phyloP scores from a whole-genome alignment of 257 asterid genomes.

The Nicotiana attenuata region DNA sequence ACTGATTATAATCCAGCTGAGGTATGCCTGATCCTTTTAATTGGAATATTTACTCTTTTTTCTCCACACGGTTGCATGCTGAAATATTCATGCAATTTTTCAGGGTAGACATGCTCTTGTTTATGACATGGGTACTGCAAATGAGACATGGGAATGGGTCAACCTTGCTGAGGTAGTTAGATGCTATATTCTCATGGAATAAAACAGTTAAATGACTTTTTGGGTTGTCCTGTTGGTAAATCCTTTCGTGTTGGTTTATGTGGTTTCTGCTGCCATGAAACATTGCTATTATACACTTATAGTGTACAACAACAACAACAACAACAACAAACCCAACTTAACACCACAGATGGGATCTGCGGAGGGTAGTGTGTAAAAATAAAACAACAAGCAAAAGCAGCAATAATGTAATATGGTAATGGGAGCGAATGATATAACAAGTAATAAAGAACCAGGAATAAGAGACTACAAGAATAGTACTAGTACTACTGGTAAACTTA shows the following conservation, averaged over 20 bases:
- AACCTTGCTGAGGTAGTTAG: conserved; percentile 63
- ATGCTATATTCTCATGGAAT: conserved; percentile 14
- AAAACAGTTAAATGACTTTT: background rate
- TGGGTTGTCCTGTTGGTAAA: background rate
- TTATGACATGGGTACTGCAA: conserved; percentile 51
- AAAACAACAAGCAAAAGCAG: no score
- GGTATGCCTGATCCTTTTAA: conserved; percentile 30
- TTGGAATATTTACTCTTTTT: conserved; percentile 14
- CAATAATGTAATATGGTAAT: no score
- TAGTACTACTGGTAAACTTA: no score
- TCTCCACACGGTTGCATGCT: conserved; percentile 4
- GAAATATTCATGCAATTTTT: conserved; percentile 8
- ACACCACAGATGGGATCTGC: no score
- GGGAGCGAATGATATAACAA: no score
- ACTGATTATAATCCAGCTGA: conserved; percentile 47
- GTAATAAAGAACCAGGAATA: no score
- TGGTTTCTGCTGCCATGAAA: background rate
- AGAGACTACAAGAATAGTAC: no score
- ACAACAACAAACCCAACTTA: no score
- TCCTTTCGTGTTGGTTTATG: background rate
- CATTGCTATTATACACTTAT: background rate
- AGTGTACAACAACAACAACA: background rate
- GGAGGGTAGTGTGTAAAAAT: no score
- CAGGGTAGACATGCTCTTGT: conserved; percentile 70
- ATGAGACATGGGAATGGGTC: conserved; percentile 77